Base-by-base conservation (phyloP, 2,329 filamentous ascomycete genomes). In the Hypomyces perniciosus region DNA sequence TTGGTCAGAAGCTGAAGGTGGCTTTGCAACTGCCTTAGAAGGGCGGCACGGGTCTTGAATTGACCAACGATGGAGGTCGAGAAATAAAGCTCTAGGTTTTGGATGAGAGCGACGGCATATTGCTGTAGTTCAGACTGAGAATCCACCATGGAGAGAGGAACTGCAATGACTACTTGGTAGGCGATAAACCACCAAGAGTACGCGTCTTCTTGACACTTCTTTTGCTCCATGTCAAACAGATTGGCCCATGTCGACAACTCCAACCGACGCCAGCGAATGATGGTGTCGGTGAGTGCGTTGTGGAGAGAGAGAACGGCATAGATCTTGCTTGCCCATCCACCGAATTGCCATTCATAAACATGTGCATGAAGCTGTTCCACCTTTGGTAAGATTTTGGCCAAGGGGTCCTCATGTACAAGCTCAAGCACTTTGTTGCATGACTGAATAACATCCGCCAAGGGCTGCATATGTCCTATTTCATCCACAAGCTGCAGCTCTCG, bases 151-250 rank as follows among this genome's bases (percentile, higher is more conserved):
- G 81, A 78, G 48, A 88, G 74, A 0, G 91, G 86, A 8, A 84
- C 85, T 3, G 84, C 85, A 58, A 99, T 79, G 39, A 95, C 81
- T 4, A 86, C 89, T 67, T 97, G 90, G 62, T 96, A 99, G 1
- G 92, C 90, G 53, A 97, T 79, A 61, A 96, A 99, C 85, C 91
- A 99, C 93, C 93, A 99, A 12, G 86, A 85, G 60, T 84, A 85
- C 2, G 92, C 90, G 62, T 90, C 85, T 44, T 88, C 80, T 26
- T 84, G 75, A 59, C 85, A 90, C 60, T 86, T 90, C 48, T 81
- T 77, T 35, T 83, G 78, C 67, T 99, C 93, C 65, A 88, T 83
- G 58, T 96, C 89, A 54, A 99, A 86, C 3, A 99, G 70, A 39
- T 85, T 87, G 34, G 88, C 84, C 93, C 93, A 99, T 1, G 92